Evolutionary conservation across 2,329 filamentous ascomycete species (phyloP), one percentile per base, ranked within the genome.

Genomic region (Delphinella strobiligena): DNA sequence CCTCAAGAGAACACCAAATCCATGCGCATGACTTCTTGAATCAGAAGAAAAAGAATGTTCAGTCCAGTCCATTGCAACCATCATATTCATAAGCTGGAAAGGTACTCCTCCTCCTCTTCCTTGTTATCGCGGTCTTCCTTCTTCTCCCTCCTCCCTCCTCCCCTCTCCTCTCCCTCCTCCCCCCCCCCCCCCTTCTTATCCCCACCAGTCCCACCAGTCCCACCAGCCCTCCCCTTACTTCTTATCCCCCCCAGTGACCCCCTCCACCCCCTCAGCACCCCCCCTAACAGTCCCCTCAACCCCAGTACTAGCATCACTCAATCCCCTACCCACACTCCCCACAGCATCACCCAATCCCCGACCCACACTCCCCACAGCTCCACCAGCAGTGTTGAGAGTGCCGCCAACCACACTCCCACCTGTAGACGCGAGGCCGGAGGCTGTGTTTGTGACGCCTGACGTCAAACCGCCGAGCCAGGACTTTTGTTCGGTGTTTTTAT

Each of bases 361-460:
- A 17, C 36, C 41, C 8, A 43, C 41, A 18, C 36, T 43, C n/a
- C 41, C 41, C 7, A 43, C 41, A 10, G 38, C 37, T n/a, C 41
- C 36, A 30, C 41, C 41, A 14, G 35, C 41, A 9, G 41, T 43
- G 14, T 31, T 31, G 32, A 43, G 36, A 8, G 36, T 39, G 27
- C 41, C 41, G 11, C 35, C 12, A 27, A 39, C 4, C 36, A 43
- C 18, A 15, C 31, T 24, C 4, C 41, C 41, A 12, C 31, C 41
- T 4, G 36, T 37, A 15, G 36, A 38, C 14, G 37, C 36, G 4
- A 43, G 17, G 18, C 41, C 41, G 3, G 30, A 24, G 4, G 41
- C 41, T 29, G 36, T 31, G 29, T 36, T 39, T 18, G 19, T 29
- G 24, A 39, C n/a, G 22, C 36, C 29, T 9, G 36, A 30, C 11